Base-by-base conservation (phyloP, 306 rosid species). In the Castanea crenata region DNA sequence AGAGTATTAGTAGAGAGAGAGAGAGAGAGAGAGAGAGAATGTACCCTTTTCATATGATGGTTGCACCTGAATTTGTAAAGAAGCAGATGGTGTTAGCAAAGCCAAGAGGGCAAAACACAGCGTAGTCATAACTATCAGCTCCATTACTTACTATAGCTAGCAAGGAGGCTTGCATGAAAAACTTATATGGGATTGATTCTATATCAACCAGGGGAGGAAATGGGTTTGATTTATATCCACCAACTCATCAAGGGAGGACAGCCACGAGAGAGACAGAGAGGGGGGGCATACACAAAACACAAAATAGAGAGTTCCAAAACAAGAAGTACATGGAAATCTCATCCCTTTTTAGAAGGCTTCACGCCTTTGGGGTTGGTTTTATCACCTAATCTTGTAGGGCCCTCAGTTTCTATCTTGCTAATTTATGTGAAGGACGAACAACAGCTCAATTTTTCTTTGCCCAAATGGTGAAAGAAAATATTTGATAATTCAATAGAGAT, bases 271-370 rank as follows among this genome's bases (percentile, higher is more conserved):
- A 72, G 32, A 38, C 11, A 38, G 75, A 80, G 84, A 63, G 84
- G 74, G 79, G 73, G 58, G 46, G n/a, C 44, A 73, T 65, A 86
- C 91, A 90, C 92, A 85, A 77, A 86, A 81, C 91, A 83, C 92
- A 82, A 90, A 89, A 83, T 74, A 76, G 12, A 78, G 85, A 90
- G 90, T 90, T 86, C 95, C 97, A 81, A 92, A 77, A 83, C 82
- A 76, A 78, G 84, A 31, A 71, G 79, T 34, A 38, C 58, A 72
- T 54, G 62, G 54, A 85, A 82, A 51, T 52, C 41, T 84, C 71
- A 55, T 73, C 49, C 89, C 75, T 83, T 83, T 84, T 72, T 63
- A 25, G 34, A 83, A 77, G 78, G 69, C 68, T 83, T 83, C 89
- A 89, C 91, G 73, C 85, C 74, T 76, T 78, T 85, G 79, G 80